A percentile compares a stretch with the other conserved stretches of the same genome.
Conservation (phyloP, 148 eudicot genomes). For the Fallopia convolvulus region DNA sequence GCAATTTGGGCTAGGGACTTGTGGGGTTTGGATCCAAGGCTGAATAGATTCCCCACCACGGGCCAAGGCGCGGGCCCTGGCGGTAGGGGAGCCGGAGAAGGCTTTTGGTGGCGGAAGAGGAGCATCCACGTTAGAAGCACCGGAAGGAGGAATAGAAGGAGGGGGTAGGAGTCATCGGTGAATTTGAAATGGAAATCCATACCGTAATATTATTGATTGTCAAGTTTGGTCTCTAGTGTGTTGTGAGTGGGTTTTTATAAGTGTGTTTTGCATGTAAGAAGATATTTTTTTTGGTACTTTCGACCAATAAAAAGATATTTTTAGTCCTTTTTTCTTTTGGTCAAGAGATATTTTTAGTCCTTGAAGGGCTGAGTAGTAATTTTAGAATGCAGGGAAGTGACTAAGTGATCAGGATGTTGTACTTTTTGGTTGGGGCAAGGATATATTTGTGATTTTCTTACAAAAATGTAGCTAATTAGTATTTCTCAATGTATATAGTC, state of each 20-base stretch:
- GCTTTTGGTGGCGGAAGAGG: background rate
- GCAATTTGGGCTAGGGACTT: conserved; percentile 39
- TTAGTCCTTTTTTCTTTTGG: too few relatives aligned
- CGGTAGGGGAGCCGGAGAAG: conserved; percentile 10
- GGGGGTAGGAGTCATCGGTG: background rate
- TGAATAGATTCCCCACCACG: conserved; percentile 41
- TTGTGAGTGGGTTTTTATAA: background rate
- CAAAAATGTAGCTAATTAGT: too few relatives aligned
- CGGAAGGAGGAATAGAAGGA: background rate
- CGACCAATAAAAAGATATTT: too few relatives aligned
- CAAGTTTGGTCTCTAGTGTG: background rate
- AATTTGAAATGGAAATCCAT: background rate
- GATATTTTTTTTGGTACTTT: too few relatives aligned
- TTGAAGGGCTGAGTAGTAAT: too few relatives aligned
- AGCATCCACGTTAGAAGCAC: background rate
- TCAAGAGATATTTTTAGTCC: too few relatives aligned
- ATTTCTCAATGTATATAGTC: too few relatives aligned
- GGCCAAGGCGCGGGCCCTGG: conserved; percentile 29
- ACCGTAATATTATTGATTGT: background rate
- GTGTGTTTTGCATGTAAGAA: too few relatives aligned
- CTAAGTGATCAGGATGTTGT: too few relatives aligned
- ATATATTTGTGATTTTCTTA: too few relatives aligned
- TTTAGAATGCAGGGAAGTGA: too few relatives aligned
- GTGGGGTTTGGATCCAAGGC: conserved; percentile 47
- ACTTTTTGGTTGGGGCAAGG: too few relatives aligned